Evolutionary conservation across 768 basidiomycete species (phyloP).

Genomic region (Leccinum variicolor): DNA sequence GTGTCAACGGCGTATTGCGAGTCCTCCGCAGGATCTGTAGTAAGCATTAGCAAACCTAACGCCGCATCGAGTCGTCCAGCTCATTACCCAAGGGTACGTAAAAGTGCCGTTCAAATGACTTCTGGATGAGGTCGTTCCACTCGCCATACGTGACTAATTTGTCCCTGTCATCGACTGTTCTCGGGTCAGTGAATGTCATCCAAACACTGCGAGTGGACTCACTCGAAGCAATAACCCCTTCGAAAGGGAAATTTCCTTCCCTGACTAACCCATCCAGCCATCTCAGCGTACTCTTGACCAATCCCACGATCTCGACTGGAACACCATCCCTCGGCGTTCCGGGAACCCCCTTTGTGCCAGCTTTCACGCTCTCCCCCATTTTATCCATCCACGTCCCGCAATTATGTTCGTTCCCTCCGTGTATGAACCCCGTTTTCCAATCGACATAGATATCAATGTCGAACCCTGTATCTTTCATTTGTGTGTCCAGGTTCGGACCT

Average conservation of each 20-base stretch:
- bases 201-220: slow-evolving; percentile 29
- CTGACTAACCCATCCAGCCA: slow-evolving; percentile 76
- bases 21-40: slow-evolving; percentile 69
- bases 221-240: slow-evolving; percentile 82
- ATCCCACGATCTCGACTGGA: slow-evolving; percentile 91
- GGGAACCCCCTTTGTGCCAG: slow-evolving; percentile 93
- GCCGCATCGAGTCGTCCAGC: background rate
- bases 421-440: slow-evolving; percentile 89
- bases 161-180: slow-evolving; percentile 63
- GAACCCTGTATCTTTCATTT: slow-evolving; percentile 93
- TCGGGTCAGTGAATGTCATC: background rate
- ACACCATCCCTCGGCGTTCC: slow-evolving; percentile 96
- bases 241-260: slow-evolving; percentile 78
- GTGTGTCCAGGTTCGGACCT: slow-evolving; percentile 93
- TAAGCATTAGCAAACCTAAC: slow-evolving; percentile 1
- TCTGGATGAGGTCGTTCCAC: slow-evolving; percentile 83
- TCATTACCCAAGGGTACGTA: slow-evolving; percentile 75
- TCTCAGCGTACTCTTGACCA: slow-evolving; percentile 87
- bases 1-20: slow-evolving; percentile 64
- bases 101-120: slow-evolving; percentile 86
- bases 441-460: slow-evolving; percentile 93
- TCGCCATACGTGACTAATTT: slow-evolving; percentile 81
- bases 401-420: slow-evolving; percentile 81
- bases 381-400: slow-evolving; percentile 99
- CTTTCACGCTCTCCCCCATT: slow-evolving; percentile 91